phyloP scores from a whole-genome alignment of 371 early-diverging fungal genomes.

The Mucor sp. region DNA sequence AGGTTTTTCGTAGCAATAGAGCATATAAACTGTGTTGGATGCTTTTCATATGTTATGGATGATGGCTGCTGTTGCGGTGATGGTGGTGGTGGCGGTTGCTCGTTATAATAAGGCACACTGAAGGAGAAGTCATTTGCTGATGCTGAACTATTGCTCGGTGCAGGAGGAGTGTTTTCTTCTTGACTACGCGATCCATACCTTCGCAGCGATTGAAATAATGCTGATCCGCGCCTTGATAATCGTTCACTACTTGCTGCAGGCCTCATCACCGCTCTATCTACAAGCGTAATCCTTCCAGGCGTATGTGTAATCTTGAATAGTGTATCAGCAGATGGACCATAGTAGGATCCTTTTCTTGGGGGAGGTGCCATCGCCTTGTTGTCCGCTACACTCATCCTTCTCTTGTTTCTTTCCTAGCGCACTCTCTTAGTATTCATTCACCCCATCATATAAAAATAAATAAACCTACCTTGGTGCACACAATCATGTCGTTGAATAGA shows the following conservation, averaged over 20 bases:
- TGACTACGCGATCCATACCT: constrained; percentile 9
- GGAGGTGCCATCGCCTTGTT: constrained; percentile 14
- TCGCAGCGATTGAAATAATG: constrained; percentile 21
- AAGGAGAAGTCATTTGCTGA: background rate
- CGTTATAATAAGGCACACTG: background rate
- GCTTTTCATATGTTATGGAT: constrained; percentile 10
- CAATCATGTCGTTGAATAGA: constrained; percentile 43
- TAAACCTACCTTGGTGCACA: constrained; percentile 38
- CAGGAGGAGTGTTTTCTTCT: background rate
- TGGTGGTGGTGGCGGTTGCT: background rate
- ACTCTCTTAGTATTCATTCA: background rate
- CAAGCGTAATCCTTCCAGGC: constrained; percentile 30
- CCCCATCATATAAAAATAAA: background rate
- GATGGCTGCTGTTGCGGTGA: background rate
- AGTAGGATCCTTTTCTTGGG: constrained; percentile 8
- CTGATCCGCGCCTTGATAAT: constrained; percentile 18
- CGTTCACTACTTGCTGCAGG: background rate
- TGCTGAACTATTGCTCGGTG: background rate
- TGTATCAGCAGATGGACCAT: constrained; percentile 25
- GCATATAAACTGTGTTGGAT: constrained; percentile 39
- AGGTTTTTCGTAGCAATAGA: constrained; percentile 29
- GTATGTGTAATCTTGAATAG: constrained; percentile 26
- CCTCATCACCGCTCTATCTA: constrained; percentile 20
- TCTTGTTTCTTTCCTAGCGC: constrained; percentile 39
- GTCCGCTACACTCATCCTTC: constrained; percentile 44